A percentile compares a stretch with the other conserved stretches of the same genome.
phyloP scores from a whole-genome alignment of 2,329 filamentous ascomycete genomes.

The Phaeosphaeriaceae sp. region DNA sequence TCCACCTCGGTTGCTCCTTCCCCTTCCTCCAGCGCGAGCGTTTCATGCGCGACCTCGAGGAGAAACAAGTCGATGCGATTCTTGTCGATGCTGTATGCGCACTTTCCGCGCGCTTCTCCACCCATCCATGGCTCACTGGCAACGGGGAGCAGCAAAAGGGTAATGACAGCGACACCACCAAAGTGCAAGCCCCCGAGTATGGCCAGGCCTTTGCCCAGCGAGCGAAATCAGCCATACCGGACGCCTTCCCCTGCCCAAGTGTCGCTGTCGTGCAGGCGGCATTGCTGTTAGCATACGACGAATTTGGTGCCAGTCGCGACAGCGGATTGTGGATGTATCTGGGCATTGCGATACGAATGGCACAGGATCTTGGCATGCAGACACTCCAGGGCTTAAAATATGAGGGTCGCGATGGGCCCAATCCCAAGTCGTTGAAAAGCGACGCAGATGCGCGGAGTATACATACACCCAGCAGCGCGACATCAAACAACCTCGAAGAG shows the following conservation, averaged over 20 bases:
- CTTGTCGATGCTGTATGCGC: slow-evolving; percentile 87
- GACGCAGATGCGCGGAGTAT: slow-evolving; percentile 23
- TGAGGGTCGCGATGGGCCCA: slow-evolving; percentile 62
- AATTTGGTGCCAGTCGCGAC: slow-evolving; percentile 87
- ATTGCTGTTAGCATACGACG: slow-evolving; percentile 83
- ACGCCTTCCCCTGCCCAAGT: slow-evolving; percentile 82
- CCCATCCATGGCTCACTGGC: slow-evolving; percentile 59
- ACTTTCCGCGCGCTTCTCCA: slow-evolving; percentile 80
- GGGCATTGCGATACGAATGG: slow-evolving; percentile 84
- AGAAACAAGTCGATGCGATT: slow-evolving; percentile 83
- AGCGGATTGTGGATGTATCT: slow-evolving; percentile 95
- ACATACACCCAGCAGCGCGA: slow-evolving; percentile 35
- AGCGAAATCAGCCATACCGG: slow-evolving; percentile 81
- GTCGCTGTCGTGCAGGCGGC: slow-evolving; percentile 85
- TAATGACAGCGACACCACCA: slow-evolving; percentile 19
- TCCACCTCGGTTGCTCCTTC: slow-evolving; percentile 83
- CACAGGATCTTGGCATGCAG: slow-evolving; percentile 79
- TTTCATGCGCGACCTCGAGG: slow-evolving; percentile 77
- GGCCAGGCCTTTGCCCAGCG: slow-evolving; percentile 81
- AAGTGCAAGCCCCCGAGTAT: slow-evolving; percentile 65
- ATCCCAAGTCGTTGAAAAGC: slow-evolving; percentile 61
- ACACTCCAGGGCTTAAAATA: slow-evolving; percentile 77
- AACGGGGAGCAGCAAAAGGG: slow-evolving; percentile 58
- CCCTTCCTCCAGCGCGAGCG: slow-evolving; percentile 78
- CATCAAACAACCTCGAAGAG: slow-evolving; percentile 50